Percentiles rank a stretch among this genome's conserved stretches.
Conservation (phyloP, 352 stramenopile species). For the Globisporangium cylindrosporum region DNA sequence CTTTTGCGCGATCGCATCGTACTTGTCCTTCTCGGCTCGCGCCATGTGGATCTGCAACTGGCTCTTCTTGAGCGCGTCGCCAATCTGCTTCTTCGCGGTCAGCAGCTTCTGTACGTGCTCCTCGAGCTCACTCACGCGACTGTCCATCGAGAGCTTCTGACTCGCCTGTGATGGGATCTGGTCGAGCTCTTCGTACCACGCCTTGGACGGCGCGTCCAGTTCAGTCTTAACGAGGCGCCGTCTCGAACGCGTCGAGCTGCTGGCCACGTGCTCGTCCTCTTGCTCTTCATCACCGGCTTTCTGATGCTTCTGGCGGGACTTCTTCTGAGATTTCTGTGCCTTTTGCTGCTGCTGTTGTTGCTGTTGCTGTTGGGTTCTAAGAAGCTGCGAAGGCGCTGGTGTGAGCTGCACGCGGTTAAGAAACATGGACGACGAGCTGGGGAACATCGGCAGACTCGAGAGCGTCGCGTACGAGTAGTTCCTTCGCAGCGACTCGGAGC, state of each 20-base stretch:
- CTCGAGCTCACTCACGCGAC: constrained; percentile 36
- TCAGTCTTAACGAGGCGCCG: constrained; percentile 17
- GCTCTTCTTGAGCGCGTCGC: constrained; percentile 33
- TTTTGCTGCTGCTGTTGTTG: neutral
- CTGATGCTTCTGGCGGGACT: neutral
- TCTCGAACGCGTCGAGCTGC: neutral
- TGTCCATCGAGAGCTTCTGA: constrained; percentile 32
- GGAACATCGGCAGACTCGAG: constrained; percentile 10
- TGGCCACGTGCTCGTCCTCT: neutral
- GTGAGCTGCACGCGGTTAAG: constrained; percentile 11
- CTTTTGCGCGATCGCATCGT: constrained; percentile 30
- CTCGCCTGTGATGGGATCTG: constrained; percentile 18
- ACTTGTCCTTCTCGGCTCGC: constrained; percentile 29
- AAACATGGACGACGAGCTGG: constrained; percentile 18
- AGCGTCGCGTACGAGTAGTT: constrained; percentile 14
- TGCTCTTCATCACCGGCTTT: neutral
- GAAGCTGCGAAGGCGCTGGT: constrained; percentile 9
- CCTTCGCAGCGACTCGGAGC: constrained; percentile 9
- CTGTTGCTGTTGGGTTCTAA: neutral
- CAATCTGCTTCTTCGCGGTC: constrained; percentile 33
- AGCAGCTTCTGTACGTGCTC: constrained; percentile 39
- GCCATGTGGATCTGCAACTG: constrained; percentile 30
- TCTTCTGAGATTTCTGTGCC: neutral
- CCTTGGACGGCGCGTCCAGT: constrained; percentile 12
- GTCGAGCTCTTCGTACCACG: constrained; percentile 23